A percentile compares a stretch with the other conserved stretches of the same genome.
These are phyloP conservation scores for Cerioporus squamosus DNA, from an alignment of 1,284 basidiomycete genomes.

Conservation along the genomic window DNA sequence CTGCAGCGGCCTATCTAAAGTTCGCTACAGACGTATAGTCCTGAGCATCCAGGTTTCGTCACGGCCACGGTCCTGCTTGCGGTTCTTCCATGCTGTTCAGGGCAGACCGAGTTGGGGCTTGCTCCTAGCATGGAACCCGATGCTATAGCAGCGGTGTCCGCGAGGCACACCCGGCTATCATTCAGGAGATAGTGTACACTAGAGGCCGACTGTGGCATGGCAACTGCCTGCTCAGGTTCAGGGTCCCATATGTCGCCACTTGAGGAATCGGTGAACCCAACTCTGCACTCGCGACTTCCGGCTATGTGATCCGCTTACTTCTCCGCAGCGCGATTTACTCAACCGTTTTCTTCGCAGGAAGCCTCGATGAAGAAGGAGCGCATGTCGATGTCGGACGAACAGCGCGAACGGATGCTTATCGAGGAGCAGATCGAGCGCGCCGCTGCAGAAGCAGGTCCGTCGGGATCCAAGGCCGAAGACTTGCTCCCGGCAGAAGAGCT, in stretches of 20 bases:
- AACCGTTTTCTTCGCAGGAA: constrained; percentile 53
- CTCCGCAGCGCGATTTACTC: neutral
- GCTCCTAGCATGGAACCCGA: constrained; percentile 1
- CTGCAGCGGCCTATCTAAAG: no score
- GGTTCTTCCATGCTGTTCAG: no score
- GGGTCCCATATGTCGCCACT: no score
- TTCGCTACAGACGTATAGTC: no score
- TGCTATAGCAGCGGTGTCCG: neutral
- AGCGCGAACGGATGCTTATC: constrained; percentile 88
- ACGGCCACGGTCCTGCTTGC: no score
- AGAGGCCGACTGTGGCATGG: no score
- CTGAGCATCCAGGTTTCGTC: no score
- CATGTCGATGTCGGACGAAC: constrained; percentile 91
- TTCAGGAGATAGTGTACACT: neutral
- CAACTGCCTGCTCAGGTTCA: no score
- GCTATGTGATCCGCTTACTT: neutral
- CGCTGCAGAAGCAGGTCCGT: constrained; percentile 37
- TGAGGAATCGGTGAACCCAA: no score
- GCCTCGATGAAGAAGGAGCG: constrained; percentile 93
- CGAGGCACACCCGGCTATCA: neutral
- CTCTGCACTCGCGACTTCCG: no score
- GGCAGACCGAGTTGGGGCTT: no score
- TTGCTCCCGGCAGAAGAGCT: constrained; percentile 50
- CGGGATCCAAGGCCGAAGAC: constrained; percentile 28
- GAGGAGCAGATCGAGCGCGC: constrained; percentile 96